Evolutionary conservation across 129 eudicot species (phyloP), one percentile per base, ranked within the genome.

Genomic region (Flaveria linearis): DNA sequence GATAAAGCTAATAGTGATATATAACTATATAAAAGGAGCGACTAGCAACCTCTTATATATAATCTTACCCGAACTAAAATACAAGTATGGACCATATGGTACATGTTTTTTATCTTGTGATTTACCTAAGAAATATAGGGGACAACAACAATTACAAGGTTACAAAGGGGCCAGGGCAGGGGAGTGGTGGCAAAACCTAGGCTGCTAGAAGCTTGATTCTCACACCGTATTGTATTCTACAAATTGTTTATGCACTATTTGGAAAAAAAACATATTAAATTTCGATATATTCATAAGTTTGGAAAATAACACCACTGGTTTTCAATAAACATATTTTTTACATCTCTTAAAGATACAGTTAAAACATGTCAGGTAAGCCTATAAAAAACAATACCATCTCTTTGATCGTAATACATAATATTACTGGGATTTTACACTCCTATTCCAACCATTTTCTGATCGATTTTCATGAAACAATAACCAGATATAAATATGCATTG

Each of bases 71-170:
- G 3, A 2, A 3, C 4, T 1, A 5, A 20, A 57, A 57, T 4
- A 33, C 39, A 20, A 10, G 23, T 12, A 57, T 57, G 64, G 7
- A 33, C 39, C 39, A 33, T 57, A 22, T 57, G 64, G 16, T 9
- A 22, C 33, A 57, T 57, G 30, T 1, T 20, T 9, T 57, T 22
- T 56, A 18, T 57, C 26, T 57, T 22, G 18, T 9, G 15, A 20
- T 57, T 22, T 57, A 22, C 64, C 30, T 14, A 2, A 3, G 11
- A 57, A 57, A 22, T 9, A 22, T 20, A 57, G 16, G 30, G 63
- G 36, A 57, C 64, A 57, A 58, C 65, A 22, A 57, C 9, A 20
- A 57, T 57, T 13, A 57, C 63, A 57, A 20, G 65, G 65, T n/a
- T 58, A 58, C 36, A 58, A 58, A 5, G 30, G 30, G 10, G 23